Percentiles rank a stretch among this genome's conserved stretches.
Evolutionary conservation across 1,284 basidiomycete species (phyloP).

Genomic region (Ustilago trichophora): DNA sequence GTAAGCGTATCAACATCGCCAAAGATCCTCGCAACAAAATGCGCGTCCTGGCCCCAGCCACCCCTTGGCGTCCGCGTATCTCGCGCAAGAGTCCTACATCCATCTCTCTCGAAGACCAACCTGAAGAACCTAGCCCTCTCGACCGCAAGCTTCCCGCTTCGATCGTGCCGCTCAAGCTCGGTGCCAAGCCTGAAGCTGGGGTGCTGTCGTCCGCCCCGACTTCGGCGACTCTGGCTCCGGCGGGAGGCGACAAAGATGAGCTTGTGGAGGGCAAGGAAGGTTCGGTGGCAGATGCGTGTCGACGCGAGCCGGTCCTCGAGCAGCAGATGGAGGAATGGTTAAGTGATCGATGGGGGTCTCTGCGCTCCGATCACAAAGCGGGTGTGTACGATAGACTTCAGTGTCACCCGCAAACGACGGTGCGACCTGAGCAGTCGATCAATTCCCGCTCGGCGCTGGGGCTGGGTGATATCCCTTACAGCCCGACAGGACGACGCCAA

Average conservation of each 20-base stretch:
- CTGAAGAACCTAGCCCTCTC: constrained; percentile 20
- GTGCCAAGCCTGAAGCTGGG: background rate
- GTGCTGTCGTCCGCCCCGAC: constrained; percentile 18
- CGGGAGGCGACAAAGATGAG: constrained; percentile 7
- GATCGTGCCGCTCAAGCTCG: constrained; percentile 13
- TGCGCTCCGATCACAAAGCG: constrained; percentile 9
- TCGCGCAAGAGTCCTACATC: constrained; percentile 10
- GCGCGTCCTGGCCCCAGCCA: constrained; percentile 15
- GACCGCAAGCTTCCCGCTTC: constrained; percentile 15
- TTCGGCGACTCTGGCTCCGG: constrained; percentile 21
- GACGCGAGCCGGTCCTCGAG: constrained; percentile 5
- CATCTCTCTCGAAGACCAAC: background rate
- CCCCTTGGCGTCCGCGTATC: constrained; percentile 35
- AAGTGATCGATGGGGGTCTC: constrained; percentile 11
- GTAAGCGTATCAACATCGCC: constrained; percentile 9
- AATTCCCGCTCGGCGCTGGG: background rate
- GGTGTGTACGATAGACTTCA: too few species aligned
- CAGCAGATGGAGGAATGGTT: constrained; percentile 19
- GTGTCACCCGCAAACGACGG: too few species aligned
- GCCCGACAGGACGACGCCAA: background rate
- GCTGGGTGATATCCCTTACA: background rate
- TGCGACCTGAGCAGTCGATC: too few species aligned
- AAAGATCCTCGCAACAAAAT: constrained; percentile 14
- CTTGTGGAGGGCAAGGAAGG: background rate
- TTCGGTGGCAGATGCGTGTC: constrained; percentile 13